Base-by-base conservation (phyloP, 2,329 filamentous ascomycete genomes). In the Amauroascus verrucosus region DNA sequence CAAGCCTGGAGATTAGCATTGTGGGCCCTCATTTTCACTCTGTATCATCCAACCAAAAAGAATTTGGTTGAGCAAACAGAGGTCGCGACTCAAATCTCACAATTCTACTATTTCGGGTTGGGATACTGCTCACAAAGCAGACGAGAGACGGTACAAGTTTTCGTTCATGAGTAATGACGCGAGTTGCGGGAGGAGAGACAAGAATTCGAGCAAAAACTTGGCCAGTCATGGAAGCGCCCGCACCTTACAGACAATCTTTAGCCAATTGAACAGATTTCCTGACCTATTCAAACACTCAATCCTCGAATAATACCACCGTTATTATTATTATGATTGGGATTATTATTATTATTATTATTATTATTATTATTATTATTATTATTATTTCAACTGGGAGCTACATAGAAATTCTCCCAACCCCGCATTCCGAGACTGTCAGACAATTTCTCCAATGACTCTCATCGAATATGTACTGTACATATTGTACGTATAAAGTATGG, bases 361-460 rank as follows among this genome's bases (percentile, higher is more conserved):
- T 20, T 18, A 38, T 40, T 37, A 30, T 30, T 30, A 30, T 30
- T 44, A 38, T 28, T 20, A 44, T 46, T 26, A 46, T 35, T 44
- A 26, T 13, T 18, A 38, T 40, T 37, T 38, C 18, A 38, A 46
- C 41, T 32, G n/a, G 50, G 41, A 52, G 50, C 40, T 40, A 30
- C 16, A 22, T 16, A 28, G 20, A 28, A 52, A 46, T 38, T 41
- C 38, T 30, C 41, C 48, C 28, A 26, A 51, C 48, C 48, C 50
- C 50, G 50, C 40, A 52, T 28, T 52, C 50, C 43, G 50, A 46
- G 38, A 40, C 41, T 28, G n/a, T n/a, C n/a, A n/a, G 30, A 48
- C 45, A 37, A 35, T 22, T 48, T 28, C 30, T 16, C 45, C 22
- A 30, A 26, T 37, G 46, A 22, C 13, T 14, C 38, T n/a, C 14